Evolutionary conservation across 2,329 filamentous ascomycete species (phyloP), one percentile per base, ranked within the genome.

Genomic region (Aaosphaeria pasadenensis): DNA sequence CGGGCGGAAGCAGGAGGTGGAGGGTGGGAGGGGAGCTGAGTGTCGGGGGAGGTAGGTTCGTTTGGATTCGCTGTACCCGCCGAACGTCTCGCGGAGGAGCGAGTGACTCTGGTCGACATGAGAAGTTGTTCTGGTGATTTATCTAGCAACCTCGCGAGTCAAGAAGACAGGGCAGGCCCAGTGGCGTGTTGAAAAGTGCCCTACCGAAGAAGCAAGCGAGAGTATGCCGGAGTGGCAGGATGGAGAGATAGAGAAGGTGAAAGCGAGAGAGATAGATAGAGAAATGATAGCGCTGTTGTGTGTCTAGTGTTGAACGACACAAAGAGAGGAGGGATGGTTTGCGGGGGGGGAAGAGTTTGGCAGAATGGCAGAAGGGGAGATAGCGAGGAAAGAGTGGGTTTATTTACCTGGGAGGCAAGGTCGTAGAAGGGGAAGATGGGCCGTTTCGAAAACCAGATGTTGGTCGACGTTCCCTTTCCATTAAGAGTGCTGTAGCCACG

Each of bases 61-160:
- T 55, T 56, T 46, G 65, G 55, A 62, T 54, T 66, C 54, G 83
- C 70, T 56, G 70, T 67, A 67, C 79, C 80, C 74, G 89, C 87
- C 77, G 89, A 89, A 83, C 89, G 86, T 80, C 91, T 91, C 78
- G 91, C 88, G 74, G 91, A 87, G 67, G 91, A 94, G 79, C 92
- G 90, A 80, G 92, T 96, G 67, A 94, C 86, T 89, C 91, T 96
- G 83, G 85, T 79, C 84, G 89, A 89, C 91, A 96, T 96, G 85
- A 92, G 89, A 86, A 52, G 40, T 56, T 47, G 58, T 49, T 57
- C 33, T 9, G 17, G 33, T 36, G 33, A 36, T 36, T n/a, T 36
- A 36, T 9, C 33, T 36, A 36, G 33, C 33, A 36, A 36, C 9
- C 33, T 36, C n/a, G 33, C 33, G 33, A 36, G 33, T 24, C 17